Conservation (phyloP, 1,284 basidiomycete genomes). For the Rhodotorula sp. region DNA sequence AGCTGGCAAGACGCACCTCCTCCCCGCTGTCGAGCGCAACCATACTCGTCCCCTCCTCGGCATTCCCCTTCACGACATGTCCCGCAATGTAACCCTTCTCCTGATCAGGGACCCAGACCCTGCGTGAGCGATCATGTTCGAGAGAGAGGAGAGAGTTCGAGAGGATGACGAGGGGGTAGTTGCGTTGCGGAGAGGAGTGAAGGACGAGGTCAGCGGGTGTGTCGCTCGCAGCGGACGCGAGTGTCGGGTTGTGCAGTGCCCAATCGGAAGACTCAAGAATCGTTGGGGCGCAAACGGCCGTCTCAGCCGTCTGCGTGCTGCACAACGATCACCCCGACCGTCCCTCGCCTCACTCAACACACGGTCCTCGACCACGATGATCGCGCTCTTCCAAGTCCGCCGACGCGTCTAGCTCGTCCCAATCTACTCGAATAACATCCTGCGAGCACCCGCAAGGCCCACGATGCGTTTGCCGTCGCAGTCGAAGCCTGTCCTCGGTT, state of each 20-base stretch:
- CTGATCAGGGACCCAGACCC: conserved; percentile 87
- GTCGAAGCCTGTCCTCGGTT: neutral
- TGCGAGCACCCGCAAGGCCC: too few relatives aligned
- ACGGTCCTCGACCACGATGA: neutral
- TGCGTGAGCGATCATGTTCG: neutral
- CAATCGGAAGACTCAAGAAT: too few relatives aligned
- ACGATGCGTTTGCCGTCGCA: too few relatives aligned
- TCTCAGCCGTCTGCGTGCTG: too few relatives aligned
- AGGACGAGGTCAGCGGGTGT: neutral
- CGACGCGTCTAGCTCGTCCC: neutral
- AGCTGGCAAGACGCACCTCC: conserved; percentile 57
- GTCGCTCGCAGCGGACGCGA: neutral
- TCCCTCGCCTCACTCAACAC: conserved; percentile 2
- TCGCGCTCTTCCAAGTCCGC: neutral
- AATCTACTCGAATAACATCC: too few relatives aligned
- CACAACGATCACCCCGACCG: too few relatives aligned
- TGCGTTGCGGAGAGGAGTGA: neutral
- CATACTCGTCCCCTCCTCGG: conserved; percentile 59
- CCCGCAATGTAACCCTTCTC: conserved; percentile 85
- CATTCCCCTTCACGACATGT: conserved; percentile 79
- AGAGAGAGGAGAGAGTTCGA: neutral
- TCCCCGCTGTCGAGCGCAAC: conserved; percentile 77
- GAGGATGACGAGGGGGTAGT: neutral
- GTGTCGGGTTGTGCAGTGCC: too few relatives aligned
- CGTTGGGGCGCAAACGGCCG: too few relatives aligned